phyloP scores from a whole-genome alignment of 2,329 filamentous ascomycete genomes.

The Cordyceps militaris region DNA sequence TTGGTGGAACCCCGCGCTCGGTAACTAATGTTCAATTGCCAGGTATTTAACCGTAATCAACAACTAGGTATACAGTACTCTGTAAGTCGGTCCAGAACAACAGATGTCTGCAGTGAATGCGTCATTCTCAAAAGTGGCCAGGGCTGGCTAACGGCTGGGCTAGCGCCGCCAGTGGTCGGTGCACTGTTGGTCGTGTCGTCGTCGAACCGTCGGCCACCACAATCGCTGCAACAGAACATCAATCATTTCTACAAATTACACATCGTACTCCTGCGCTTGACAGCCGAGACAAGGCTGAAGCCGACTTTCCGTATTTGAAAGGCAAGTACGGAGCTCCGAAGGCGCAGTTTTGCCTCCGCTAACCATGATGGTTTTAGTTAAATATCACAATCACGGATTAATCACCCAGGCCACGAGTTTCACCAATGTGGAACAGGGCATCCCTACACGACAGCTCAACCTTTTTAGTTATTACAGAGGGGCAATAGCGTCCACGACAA shows the following conservation, averaged over 20 bases:
- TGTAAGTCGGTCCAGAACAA: neutral
- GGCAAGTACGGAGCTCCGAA: too few species aligned
- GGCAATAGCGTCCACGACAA: neutral
- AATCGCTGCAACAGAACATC: too few species aligned
- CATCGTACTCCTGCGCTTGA: neutral
- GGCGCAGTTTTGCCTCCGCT: neutral
- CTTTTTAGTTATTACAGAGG: neutral
- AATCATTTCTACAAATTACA: too few species aligned
- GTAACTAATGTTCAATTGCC: conserved; percentile 1
- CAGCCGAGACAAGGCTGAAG: conserved; percentile 4
- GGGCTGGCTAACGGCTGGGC: neutral
- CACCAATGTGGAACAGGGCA: conserved; percentile 3
- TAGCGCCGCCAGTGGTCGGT: neutral
- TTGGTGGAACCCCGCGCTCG: neutral
- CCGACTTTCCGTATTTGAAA: neutral
- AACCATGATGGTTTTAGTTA: neutral
- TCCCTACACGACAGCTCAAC: neutral
- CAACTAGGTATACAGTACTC: neutral
- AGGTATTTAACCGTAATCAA: too few species aligned
- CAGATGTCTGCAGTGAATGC: neutral
- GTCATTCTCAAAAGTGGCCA: neutral
- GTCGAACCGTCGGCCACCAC: too few species aligned
- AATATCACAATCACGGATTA: neutral
- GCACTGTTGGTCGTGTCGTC: neutral
- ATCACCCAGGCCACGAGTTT: neutral